Percentiles rank a stretch among this genome's conserved stretches.
Conservation (phyloP, 495 filamentous ascomycete species). For the Platismatia glauca region DNA sequence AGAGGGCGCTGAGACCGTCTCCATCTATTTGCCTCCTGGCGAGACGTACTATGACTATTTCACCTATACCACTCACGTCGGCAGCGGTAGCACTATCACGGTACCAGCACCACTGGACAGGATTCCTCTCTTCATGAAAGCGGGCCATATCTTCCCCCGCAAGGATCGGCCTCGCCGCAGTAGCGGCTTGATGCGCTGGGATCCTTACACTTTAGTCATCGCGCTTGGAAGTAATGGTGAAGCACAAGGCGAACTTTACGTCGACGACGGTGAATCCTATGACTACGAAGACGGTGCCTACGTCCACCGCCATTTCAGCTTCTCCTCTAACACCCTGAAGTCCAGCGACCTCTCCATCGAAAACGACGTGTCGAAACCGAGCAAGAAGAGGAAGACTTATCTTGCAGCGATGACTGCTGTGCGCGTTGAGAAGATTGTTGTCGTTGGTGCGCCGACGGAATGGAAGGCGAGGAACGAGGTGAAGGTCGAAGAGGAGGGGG, state of each 20-base stretch:
- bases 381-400: constrained; percentile 61
- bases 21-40: constrained; percentile 79
- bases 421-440: constrained; percentile 68
- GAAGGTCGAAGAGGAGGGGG: constrained; percentile 58
- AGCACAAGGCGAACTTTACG: constrained; percentile 75
- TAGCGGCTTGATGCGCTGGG: constrained; percentile 80
- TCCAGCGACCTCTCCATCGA: constrained; percentile 43
- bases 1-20: constrained; percentile 59
- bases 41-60: constrained; percentile 94
- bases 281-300: constrained; percentile 77
- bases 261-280: constrained; percentile 91
- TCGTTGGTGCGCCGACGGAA: constrained; percentile 64
- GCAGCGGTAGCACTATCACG: constrained; percentile 55
- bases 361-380: constrained; percentile 41
- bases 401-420: constrained; percentile 68
- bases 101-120: constrained; percentile 72
- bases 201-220: constrained; percentile 87
- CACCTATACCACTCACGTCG: constrained; percentile 64
- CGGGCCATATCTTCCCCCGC: constrained; percentile 83
- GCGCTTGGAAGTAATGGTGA: constrained; percentile 55
- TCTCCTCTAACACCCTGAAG: constrained; percentile 39
- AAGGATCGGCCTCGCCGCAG: constrained; percentile 80
- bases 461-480: constrained; percentile 66
- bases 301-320: constrained; percentile 68
- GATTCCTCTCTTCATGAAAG: constrained; percentile 82